phyloP scores from a whole-genome alignment of 768 basidiomycete species.

The Pisolithus tinctorius region DNA sequence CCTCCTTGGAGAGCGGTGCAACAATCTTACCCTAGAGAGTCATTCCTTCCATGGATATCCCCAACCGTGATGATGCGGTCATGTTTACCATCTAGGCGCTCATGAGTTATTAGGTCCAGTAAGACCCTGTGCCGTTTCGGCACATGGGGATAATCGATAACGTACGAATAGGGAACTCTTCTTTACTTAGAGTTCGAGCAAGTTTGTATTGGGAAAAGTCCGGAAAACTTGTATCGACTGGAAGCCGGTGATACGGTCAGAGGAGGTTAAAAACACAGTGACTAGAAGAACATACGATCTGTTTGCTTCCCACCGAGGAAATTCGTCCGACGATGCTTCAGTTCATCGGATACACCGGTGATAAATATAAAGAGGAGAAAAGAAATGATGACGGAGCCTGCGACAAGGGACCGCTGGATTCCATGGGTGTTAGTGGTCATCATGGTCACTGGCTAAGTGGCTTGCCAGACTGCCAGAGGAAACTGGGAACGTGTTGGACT shows the following conservation, averaged over 20 bases:
- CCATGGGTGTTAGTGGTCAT: not conserved
- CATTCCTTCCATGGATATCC: slow-evolving; percentile 82
- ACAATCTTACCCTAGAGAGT: slow-evolving; percentile 52
- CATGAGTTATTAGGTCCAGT: not conserved
- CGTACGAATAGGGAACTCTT: slow-evolving; percentile 53
- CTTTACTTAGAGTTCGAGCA: slow-evolving; percentile 34
- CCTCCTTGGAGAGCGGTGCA: not conserved
- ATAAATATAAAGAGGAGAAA: slow-evolving; percentile 41
- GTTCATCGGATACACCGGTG: slow-evolving; percentile 21
- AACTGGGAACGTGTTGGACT: not conserved
- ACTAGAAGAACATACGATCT: too few species aligned
- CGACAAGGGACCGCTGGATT: slow-evolving; percentile 11
- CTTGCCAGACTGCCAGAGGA: not conserved
- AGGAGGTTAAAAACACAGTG: not conserved
- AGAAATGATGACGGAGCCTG: slow-evolving; percentile 31
- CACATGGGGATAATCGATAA: not conserved
- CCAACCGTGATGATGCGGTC: slow-evolving; percentile 72
- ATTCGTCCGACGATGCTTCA: not conserved
- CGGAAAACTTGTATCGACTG: slow-evolving; percentile 32
- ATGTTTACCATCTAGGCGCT: slow-evolving; percentile 37
- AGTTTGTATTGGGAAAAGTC: slow-evolving; percentile 50
- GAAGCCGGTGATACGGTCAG: not conserved
- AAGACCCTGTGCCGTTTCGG: not conserved
- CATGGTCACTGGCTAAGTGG: not conserved
- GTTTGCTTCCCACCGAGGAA: too few species aligned